phyloP scores from a whole-genome alignment of 2,329 filamentous ascomycete genomes.

The Hypoxylon sp. region DNA sequence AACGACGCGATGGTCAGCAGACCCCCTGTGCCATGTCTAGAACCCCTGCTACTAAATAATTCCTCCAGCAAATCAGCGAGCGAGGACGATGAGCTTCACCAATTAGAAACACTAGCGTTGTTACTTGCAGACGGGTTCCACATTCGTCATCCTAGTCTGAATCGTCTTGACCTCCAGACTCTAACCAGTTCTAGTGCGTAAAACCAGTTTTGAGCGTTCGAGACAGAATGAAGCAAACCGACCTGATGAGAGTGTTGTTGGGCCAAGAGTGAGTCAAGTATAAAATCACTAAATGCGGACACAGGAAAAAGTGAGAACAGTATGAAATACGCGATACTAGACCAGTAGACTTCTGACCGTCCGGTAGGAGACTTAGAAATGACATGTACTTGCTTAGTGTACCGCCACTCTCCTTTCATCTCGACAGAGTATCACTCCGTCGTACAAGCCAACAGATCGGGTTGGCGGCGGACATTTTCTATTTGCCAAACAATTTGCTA shows the following conservation, averaged over 20 bases:
- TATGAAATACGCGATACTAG: background rate
- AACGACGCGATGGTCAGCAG: slow-evolving; percentile 15
- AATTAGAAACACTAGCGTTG: slow-evolving; percentile 59
- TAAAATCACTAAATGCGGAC: background rate
- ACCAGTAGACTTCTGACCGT: background rate
- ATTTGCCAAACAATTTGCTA: slow-evolving; percentile 20
- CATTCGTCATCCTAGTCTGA: slow-evolving; percentile 39
- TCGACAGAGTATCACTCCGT: slow-evolving; percentile 24
- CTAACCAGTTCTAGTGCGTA: slow-evolving; percentile 20
- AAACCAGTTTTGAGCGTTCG: slow-evolving; percentile 3
- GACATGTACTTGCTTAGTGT: slow-evolving; percentile 6
- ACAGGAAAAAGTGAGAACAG: background rate
- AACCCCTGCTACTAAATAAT: slow-evolving; percentile 28
- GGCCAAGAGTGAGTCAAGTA: background rate
- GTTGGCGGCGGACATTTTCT: slow-evolving; percentile 16
- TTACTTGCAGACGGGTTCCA: slow-evolving; percentile 49
- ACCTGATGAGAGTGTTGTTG: background rate
- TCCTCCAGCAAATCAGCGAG: slow-evolving; percentile 50
- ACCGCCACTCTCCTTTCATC: slow-evolving; percentile 37
- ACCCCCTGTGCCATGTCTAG: slow-evolving; percentile 19
- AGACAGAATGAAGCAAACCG: background rate
- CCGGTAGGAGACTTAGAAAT: slow-evolving; percentile 4
- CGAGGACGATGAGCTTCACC: slow-evolving; percentile 42
- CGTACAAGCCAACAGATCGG: slow-evolving; percentile 23
- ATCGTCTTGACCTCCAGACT: slow-evolving; percentile 14